Evolutionary conservation across 192 early-diverging fungal species (phyloP).

Genomic region (Coemansia sp.): DNA sequence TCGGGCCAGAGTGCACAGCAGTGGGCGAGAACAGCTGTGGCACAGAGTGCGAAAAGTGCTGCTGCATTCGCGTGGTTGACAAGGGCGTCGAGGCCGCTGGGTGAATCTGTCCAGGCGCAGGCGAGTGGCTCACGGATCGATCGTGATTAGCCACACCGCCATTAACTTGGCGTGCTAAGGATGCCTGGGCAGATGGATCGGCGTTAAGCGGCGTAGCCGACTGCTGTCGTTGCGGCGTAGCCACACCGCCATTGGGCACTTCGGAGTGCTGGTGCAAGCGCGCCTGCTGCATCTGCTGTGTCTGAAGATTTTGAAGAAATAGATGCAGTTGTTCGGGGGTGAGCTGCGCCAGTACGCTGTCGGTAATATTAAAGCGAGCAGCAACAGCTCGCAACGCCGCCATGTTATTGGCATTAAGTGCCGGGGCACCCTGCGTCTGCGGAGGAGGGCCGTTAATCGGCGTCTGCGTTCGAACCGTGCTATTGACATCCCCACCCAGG

Average conservation of each 20-base stretch:
- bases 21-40: constrained; percentile 34
- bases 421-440: background rate
- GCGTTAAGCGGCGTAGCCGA: constrained; percentile 12
- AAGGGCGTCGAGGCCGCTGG: background rate
- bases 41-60: background rate
- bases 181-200: background rate
- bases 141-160: constrained; percentile 27
- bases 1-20: constrained; percentile 16
- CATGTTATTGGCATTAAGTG: background rate
- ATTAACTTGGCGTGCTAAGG: constrained; percentile 15
- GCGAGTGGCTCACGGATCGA: constrained; percentile 35
- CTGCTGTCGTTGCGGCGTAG: constrained; percentile 33
- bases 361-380: constrained; percentile 29
- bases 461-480: background rate
- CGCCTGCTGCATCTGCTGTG: constrained; percentile 27
- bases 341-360: constrained; percentile 17
- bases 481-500: background rate
- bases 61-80: background rate
- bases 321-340: constrained; percentile 30
- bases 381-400: constrained; percentile 32
- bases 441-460: background rate
- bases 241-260: background rate
- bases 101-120: constrained; percentile 24
- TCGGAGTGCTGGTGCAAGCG: constrained; percentile 8
- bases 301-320: constrained; percentile 34